Conservation (phyloP, 2,329 filamentous ascomycete genomes). For the Sporothrix variecibatus region DNA sequence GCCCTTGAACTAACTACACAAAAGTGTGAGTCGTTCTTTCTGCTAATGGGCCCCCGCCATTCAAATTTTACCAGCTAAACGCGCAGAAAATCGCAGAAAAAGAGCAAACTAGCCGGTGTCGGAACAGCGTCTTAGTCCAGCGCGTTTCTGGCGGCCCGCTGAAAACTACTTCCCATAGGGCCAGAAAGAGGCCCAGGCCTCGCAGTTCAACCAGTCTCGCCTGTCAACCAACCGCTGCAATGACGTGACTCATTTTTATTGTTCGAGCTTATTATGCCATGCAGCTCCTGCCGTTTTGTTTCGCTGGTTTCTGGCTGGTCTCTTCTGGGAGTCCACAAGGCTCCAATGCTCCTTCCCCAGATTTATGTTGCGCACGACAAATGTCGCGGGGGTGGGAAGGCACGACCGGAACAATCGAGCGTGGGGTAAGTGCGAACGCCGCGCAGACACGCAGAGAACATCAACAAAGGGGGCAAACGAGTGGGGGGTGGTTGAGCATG, state of each 20-base stretch:
- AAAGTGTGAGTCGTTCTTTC: constrained; percentile 10
- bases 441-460: not conserved
- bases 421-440: not conserved
- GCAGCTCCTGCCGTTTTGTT: not conserved
- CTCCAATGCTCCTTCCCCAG: constrained; percentile 13
- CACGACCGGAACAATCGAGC: not conserved
- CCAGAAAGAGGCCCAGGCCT: not conserved
- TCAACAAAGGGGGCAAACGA: not conserved
- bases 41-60: not conserved
- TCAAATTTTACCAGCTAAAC: constrained; percentile 19
- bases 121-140: constrained; percentile 10
- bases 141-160: constrained; percentile 3
- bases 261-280: not conserved
- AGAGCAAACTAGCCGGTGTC: constrained; percentile 23
- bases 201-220: not conserved
- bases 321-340: not conserved
- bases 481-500: not conserved
- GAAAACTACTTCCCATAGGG: not conserved
- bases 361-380: constrained; percentile 13
- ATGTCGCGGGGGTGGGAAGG: constrained; percentile 13
- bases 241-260: constrained; percentile 20
- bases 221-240: not conserved
- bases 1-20: not conserved
- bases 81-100: not conserved
- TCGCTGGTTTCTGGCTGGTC: not conserved